Evolutionary conservation across 441 rosid species (phyloP).

Genomic region (Aleurites moluccanus): DNA sequence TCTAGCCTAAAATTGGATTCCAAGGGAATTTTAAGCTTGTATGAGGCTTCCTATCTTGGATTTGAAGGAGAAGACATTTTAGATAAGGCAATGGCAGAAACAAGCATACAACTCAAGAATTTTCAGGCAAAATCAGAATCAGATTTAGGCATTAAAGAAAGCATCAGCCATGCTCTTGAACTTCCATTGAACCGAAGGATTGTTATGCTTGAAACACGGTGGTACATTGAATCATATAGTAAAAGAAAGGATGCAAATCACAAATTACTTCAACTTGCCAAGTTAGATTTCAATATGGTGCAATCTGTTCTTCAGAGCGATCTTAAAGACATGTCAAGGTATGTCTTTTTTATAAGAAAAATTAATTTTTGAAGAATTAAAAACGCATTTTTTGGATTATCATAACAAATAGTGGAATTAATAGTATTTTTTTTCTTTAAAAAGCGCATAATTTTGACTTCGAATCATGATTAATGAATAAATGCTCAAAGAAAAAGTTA

Average conservation of each 20-base stretch:
- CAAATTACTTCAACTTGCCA: constrained; percentile 38
- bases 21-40: not conserved
- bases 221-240: constrained; percentile 38
- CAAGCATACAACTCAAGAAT: constrained; percentile 21
- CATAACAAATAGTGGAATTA: no score
- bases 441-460: no score
- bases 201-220: constrained; percentile 34
- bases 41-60: not conserved
- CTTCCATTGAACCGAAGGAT: constrained; percentile 37
- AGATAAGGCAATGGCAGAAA: constrained; percentile 17
- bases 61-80: constrained; percentile 32
- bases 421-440: no score
- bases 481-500: no score
- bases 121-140: not conserved
- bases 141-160: constrained; percentile 14
- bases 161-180: constrained; percentile 35
- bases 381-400: not conserved
- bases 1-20: not conserved
- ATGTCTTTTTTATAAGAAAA: not conserved
- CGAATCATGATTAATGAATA: no score
- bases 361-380: not conserved
- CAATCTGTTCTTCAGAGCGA: constrained; percentile 34
- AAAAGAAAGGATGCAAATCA: constrained; percentile 4
- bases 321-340: constrained; percentile 33
- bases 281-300: constrained; percentile 35